Evolutionary conservation across 768 basidiomycete species (phyloP).

Genomic region (Suillus occidentalis): DNA sequence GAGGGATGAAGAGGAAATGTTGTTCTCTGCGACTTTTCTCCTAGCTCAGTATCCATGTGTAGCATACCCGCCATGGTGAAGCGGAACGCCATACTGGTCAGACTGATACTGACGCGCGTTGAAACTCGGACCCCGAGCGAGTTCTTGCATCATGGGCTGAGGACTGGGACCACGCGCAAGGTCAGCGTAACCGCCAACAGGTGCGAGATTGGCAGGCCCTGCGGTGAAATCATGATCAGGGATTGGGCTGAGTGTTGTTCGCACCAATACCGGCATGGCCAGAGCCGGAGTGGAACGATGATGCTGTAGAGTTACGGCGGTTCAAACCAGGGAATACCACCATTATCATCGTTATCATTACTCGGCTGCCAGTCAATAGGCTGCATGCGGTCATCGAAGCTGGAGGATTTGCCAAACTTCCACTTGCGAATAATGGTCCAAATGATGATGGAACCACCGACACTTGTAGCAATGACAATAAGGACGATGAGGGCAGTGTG

Average conservation of each 20-base stretch:
- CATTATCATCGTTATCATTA: conserved; percentile 42
- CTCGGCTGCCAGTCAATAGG: conserved; percentile 89
- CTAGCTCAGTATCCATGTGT: conserved; percentile 19
- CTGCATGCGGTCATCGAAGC: conserved; percentile 81
- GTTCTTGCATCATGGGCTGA: conserved; percentile 53
- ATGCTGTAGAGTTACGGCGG: conserved; percentile 55
- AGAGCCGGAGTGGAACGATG: conserved; percentile 65
- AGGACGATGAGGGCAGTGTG: conserved; percentile 55
- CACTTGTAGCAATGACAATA: conserved; percentile 64
- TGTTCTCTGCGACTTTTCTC: neutral
- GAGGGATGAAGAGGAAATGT: neutral
- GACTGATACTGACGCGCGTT: conserved; percentile 49
- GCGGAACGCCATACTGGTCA: conserved; percentile 55
- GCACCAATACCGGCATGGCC: conserved; percentile 29
- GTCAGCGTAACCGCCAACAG: conserved; percentile 82
- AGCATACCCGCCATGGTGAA: conserved; percentile 48
- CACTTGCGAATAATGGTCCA: conserved; percentile 94
- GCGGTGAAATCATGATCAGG: conserved; percentile 81
- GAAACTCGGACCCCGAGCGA: conserved; percentile 38
- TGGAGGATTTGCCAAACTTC: conserved; percentile 80
- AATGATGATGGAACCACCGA: conserved; percentile 69
- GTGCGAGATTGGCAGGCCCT: conserved; percentile 53
- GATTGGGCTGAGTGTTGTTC: conserved; percentile 41
- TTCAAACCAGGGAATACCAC: conserved; percentile 48
- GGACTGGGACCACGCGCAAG: conserved; percentile 74